Percentiles rank a stretch among this genome's conserved stretches.
These are phyloP conservation scores for Acacia crassicarpa DNA, from an alignment of 306 rosid genomes.

Conservation along the genomic window DNA sequence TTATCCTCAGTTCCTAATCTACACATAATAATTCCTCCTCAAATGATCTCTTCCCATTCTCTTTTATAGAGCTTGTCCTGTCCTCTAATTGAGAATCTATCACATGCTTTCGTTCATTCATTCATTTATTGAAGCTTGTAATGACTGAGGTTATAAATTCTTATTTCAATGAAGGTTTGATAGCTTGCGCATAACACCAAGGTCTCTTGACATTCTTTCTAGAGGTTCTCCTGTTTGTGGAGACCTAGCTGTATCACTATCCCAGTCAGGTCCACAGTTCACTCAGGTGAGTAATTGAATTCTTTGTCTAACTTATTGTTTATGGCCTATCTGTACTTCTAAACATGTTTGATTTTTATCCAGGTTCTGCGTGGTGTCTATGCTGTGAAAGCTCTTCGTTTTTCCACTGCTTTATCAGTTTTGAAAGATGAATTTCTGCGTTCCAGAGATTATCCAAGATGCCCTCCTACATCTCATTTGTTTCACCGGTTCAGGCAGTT, in stretches of 20 bases:
- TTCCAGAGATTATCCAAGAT: conserved; percentile 96
- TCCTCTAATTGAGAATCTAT: background rate
- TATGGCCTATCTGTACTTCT: conserved; percentile 34
- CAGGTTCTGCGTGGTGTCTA: conserved; percentile 93
- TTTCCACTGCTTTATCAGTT: conserved; percentile 83
- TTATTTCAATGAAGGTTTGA: conserved; percentile 79
- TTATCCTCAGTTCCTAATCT: background rate
- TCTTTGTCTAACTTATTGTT: conserved; percentile 23
- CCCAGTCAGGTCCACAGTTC: conserved; percentile 99
- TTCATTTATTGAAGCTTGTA: background rate
- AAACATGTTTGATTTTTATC: conserved; percentile 33
- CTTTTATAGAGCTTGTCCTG: background rate
- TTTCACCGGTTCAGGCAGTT: conserved; percentile 88
- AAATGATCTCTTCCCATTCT: background rate
- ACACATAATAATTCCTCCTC: background rate
- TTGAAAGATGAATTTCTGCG: conserved; percentile 90
- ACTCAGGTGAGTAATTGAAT: conserved; percentile 68
- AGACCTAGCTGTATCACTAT: conserved; percentile 95
- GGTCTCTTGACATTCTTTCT: conserved; percentile 94
- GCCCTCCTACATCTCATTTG: conserved; percentile 95
- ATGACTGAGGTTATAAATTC: conserved; percentile 33
- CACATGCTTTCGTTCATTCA: background rate
- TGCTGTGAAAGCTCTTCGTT: conserved; percentile 89
- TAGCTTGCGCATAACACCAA: conserved; percentile 95
- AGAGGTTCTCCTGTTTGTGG: conserved; percentile 99